Conservation (phyloP, 805 yeast species). For the Komagataella pastoris region DNA sequence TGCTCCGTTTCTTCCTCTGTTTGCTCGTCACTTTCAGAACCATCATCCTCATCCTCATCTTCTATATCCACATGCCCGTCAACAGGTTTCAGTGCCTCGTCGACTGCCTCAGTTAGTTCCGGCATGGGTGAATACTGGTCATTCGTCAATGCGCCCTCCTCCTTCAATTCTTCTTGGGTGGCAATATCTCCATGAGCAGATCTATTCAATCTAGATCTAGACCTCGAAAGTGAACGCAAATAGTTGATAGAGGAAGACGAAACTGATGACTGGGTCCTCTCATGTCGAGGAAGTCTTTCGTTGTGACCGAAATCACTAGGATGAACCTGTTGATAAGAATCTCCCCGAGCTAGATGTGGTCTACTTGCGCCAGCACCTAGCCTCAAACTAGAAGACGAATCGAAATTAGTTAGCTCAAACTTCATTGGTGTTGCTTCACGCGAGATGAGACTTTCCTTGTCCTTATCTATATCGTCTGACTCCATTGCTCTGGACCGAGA, state of each 20-base stretch:
- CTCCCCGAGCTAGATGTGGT: slow-evolving; percentile 71
- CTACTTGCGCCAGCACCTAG: slow-evolving; percentile 5
- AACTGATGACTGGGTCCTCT: slow-evolving; percentile 14
- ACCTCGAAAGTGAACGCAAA: slow-evolving; percentile 52
- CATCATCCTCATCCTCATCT: slow-evolving; percentile 6
- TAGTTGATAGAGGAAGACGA: slow-evolving; percentile 33
- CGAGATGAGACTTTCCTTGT: neutral
- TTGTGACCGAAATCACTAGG: slow-evolving; percentile 25
- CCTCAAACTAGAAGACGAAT: neutral
- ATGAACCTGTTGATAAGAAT: slow-evolving; percentile 48
- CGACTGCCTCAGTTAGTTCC: slow-evolving; percentile 35
- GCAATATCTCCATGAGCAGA: slow-evolving; percentile 8
- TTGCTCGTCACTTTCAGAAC: neutral
- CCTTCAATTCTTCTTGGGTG: slow-evolving; percentile 26
- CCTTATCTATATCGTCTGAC: neutral
- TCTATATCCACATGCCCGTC: slow-evolving; percentile 7
- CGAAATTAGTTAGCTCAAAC: neutral
- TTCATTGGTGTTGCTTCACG: neutral
- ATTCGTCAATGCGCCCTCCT: slow-evolving; percentile 46
- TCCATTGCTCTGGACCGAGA: neutral
- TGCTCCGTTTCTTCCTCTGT: neutral
- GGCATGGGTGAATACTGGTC: slow-evolving; percentile 34
- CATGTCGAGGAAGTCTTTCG: slow-evolving; percentile 26
- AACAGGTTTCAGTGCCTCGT: slow-evolving; percentile 26
- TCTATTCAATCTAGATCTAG: slow-evolving; percentile 36